Evolutionary conservation across 371 early-diverging fungal genomes (phyloP), one percentile per base, ranked within the genome.

Genomic region (Saksenaea vasiformis): DNA sequence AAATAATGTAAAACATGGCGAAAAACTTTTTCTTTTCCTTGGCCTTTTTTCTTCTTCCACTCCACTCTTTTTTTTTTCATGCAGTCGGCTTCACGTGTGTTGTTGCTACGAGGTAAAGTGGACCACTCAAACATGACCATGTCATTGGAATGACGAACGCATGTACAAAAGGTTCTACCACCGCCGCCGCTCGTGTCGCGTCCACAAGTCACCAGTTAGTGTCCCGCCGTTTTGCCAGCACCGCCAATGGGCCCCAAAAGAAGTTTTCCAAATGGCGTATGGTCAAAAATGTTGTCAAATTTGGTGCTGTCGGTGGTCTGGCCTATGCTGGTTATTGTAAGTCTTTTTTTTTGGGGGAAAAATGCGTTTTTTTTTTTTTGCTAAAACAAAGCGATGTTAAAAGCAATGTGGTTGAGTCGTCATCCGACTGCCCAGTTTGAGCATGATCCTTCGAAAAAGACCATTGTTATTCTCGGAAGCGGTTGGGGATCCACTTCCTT

Each of bases 401-500:
- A n/a, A n/a, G 82, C 66, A 44, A 76, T 86, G 71, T 85, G 85
- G 63, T 68, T 69, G 28, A 78, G 77, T 64, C 85, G 86, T 58
- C 79, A 92, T 62, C 94, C 94, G n/a, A 71, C 75, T 1, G 70
- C 72, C 27, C 94, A 94, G 70, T 70, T 72, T 57, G 84, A 83
- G 22, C 86, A 84, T 64, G 94, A 94, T 67, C 91, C 87, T 31
- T 76, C 70, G 60, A 93, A 93, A 68, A 90, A 92, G 74, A 92
- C 92, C 1, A 74, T 94, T 59, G 90, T 91, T 27, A 80, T 95
- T 17, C 77, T 95, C 39, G 95, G 95, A 35, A 88, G 89, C 22
- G 94, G 95, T 22, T 95, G 94, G 95, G 93, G 89, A 35, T 84
- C 93, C n/a, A 87, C 92, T 5, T 90, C 93, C 10, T 76, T 95